Base-by-base conservation (phyloP, 495 filamentous ascomycete genomes). In the Penicillium longicatenatum region DNA sequence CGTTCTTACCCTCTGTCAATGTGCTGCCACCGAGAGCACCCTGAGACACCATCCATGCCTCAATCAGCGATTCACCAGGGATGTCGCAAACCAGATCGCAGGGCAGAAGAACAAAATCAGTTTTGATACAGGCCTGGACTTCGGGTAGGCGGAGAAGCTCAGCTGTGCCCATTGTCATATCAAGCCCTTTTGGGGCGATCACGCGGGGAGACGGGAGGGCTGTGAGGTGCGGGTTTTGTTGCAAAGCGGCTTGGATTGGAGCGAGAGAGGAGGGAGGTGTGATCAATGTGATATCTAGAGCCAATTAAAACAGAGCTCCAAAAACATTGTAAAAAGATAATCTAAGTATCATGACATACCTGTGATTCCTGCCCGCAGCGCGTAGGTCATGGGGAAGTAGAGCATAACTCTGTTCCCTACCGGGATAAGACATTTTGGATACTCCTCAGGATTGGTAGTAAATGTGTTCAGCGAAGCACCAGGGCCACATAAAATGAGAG, bases 371-470 rank as follows among this genome's bases (percentile, higher is more conserved):
- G 88, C 88, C 17, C 91, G 80, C 69, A 92, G 89, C 66, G 92
- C 96, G 76, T 89, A 97, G 58, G 96, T 91, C 45, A 98, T 79
- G 0, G 91, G 86, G 71, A 97, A 98, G 85, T 88, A 97, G 33
- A 98, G 83, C 94, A 98, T 96, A 0, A 93, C 93, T 54, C 92
- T 80, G 73, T 98, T 98, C 54, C 93, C 94, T 51, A 98, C 89
- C 8, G 92, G 92, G 24, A 98, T 77, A 9, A 98, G 83, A 47
- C 89, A 90, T 75, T 98, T 98, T 9, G 60, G 63, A 26, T 50
- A 57, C 65, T 96, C 91, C 70, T 93, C 88, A 5, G 93, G 88
- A 53, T 89, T 90, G 8, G 90, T 86, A 3, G 92, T 97, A 73
- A 98, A 97, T 0, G 95, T 97, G 37, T 89, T 89, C 54, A 98